Evolutionary conservation across 2,329 filamentous ascomycete genomes (phyloP).

Genomic region (Epichloe baconii): DNA sequence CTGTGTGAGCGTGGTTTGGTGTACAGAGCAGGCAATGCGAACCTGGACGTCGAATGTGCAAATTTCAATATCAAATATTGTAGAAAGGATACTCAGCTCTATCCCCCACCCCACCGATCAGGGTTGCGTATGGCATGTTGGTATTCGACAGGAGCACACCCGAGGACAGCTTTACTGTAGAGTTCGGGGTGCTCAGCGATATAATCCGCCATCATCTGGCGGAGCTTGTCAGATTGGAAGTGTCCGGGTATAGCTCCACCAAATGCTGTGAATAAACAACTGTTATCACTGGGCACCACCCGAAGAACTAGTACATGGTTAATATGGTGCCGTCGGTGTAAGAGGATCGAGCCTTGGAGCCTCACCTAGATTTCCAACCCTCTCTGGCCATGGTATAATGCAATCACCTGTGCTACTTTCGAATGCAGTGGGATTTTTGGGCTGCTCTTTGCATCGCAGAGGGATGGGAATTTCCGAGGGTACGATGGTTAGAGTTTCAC

Average conservation of each 20-base stretch:
- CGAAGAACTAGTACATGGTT: constrained; percentile 47
- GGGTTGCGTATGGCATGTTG: constrained; percentile 68
- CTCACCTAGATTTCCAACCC: constrained; percentile 37
- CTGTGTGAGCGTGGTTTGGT: not conserved
- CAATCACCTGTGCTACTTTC: constrained; percentile 17
- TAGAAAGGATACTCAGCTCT: constrained; percentile 72
- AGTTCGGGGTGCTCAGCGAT: constrained; percentile 61
- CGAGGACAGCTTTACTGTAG: constrained; percentile 67
- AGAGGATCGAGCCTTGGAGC: not conserved
- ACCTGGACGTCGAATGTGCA: constrained; percentile 68
- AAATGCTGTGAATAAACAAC: constrained; percentile 84
- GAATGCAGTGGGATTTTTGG: too few relatives aligned
- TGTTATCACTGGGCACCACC: constrained; percentile 95
- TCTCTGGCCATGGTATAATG: constrained; percentile 34
- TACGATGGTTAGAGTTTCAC: constrained; percentile 38
- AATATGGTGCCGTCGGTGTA: not conserved
- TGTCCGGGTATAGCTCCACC: constrained; percentile 58
- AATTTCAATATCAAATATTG: constrained; percentile 77
- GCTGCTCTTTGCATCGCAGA: not conserved
- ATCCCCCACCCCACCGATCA: constrained; percentile 88
- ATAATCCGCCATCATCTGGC: constrained; percentile 62
- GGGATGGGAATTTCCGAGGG: constrained; percentile 6
- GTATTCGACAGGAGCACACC: constrained; percentile 60
- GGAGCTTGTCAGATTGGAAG: constrained; percentile 41
- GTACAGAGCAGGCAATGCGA: too few relatives aligned